Percentiles rank a stretch among this genome's conserved stretches.
phyloP scores from a whole-genome alignment of 2,329 filamentous ascomycete genomes.

The Curvularia sp. region DNA sequence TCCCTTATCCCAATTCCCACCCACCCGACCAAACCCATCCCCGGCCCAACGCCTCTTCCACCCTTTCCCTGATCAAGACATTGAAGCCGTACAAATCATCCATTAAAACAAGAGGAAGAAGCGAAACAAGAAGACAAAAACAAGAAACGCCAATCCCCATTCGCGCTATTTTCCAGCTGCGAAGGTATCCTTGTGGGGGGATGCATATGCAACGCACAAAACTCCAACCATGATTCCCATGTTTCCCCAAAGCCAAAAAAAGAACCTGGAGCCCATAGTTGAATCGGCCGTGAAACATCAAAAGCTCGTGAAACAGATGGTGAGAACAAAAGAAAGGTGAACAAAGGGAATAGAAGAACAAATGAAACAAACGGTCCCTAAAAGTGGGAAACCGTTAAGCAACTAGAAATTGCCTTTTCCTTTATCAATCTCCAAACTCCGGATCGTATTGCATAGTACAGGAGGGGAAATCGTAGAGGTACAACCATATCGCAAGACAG shows the following conservation, averaged over 20 bases:
- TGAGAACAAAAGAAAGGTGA: conserved; percentile 20
- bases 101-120: conserved; percentile 20
- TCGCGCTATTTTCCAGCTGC: conserved; percentile 38
- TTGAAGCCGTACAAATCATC: conserved; percentile 13
- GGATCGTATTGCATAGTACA: conserved; percentile 17
- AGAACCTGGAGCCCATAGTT: conserved; percentile 11
- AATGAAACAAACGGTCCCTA: conserved; percentile 2
- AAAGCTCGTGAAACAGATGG: conserved; percentile 15
- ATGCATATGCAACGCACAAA: conserved; percentile 39
- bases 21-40: neutral
- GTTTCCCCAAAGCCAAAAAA: conserved; percentile 8
- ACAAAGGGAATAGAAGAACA: conserved; percentile 13
- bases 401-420: conserved; percentile 18
- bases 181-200: conserved; percentile 39
- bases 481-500: conserved; percentile 18
- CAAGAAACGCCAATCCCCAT: conserved; percentile 38
- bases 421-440: conserved; percentile 26
- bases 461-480: conserved; percentile 14
- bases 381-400: conserved; percentile 6
- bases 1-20: conserved; percentile 1
- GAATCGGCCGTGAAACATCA: conserved; percentile 21
- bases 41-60: neutral
- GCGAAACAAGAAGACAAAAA: neutral
- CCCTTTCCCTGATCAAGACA: conserved; percentile 6
- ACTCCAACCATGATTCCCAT: conserved; percentile 22